Evolutionary conservation across 768 basidiomycete genomes (phyloP), one percentile per base, ranked within the genome.

Genomic region (Pisolithus marmoratus): DNA sequence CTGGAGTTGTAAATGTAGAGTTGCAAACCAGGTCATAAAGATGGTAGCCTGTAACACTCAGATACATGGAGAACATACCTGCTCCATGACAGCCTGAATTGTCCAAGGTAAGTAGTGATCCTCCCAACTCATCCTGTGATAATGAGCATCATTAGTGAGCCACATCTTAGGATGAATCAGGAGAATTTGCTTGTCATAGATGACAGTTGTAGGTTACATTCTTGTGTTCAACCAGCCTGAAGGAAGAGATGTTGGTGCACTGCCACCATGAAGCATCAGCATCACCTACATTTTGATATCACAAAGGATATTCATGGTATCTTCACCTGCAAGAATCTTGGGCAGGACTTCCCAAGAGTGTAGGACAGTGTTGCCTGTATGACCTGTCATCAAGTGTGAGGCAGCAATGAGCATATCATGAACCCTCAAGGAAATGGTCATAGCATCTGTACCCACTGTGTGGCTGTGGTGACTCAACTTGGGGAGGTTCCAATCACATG

Each of bases 141-240:
- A 99, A 64, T 98, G 98, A 4, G 96, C 96, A 61, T 96, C 93
- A 63, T 98, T 98, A 1, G 96, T 96, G 42, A 99, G 76, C 96
- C 96, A 99, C 94, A 99, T 94, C 74, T 98, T 99, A 0, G 96
- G 96, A 22, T 96, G 84, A 57, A 99, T 98, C 56, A 97, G 82
- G 1, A 97, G 71, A 54, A 99, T 94, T 71, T 90, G 80, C 50
- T 82, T 77, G 70, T 94, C 77, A 63, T 92, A 80, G 41, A 94
- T 82, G 65, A 67, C 93, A 96, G 64, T 99, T 99, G 73, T 97
- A 98, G 57, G 87, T 94, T 44, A 94, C 93, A 65, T 96, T 98
- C 79, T 97, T 97, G 79, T 99, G 96, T 2, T 87, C 80, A 49
- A 99, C 81, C 2, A 96, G 95, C 95, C 95, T 99, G 54, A 14